A percentile compares a stretch with the other conserved stretches of the same genome.
These are phyloP conservation scores for Boletus reticulatus DNA, from an alignment of 768 basidiomycete genomes.

Conservation along the genomic window DNA sequence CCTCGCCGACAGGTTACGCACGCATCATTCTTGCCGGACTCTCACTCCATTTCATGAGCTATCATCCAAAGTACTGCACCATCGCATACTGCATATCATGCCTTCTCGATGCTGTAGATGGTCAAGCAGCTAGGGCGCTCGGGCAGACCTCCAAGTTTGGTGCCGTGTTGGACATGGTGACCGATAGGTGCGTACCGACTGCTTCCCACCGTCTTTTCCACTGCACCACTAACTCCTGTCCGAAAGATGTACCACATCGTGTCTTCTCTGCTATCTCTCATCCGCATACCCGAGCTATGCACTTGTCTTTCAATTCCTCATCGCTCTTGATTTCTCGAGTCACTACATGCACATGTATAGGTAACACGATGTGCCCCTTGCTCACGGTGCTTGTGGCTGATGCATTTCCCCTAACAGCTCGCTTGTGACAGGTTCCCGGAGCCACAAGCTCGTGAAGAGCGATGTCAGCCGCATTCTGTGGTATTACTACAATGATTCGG, in stretches of 20 bases:
- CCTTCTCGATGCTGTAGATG: slow-evolving; percentile 93
- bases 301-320: slow-evolving; percentile 89
- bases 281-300: slow-evolving; percentile 86
- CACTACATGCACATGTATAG: slow-evolving; percentile 99
- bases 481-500: slow-evolving; percentile 92
- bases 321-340: slow-evolving; percentile 94
- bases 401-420: slow-evolving; percentile 53
- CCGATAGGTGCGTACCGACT: slow-evolving; percentile 70
- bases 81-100: slow-evolving; percentile 87
- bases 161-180: slow-evolving; percentile 98
- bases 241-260: slow-evolving; percentile 92
- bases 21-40: slow-evolving; percentile 89
- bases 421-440: slow-evolving; percentile 88
- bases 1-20: slow-evolving; percentile 64
- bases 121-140: slow-evolving; percentile 83
- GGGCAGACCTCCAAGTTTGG: slow-evolving; percentile 96
- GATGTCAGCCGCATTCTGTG: slow-evolving; percentile 91
- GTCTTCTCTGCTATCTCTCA: slow-evolving; percentile 90
- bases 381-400: slow-evolving; percentile 1
- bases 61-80: slow-evolving; percentile 91
- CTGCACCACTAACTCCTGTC: neutral
- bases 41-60: slow-evolving; percentile 90
- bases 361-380: slow-evolving; percentile 37
- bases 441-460: slow-evolving; percentile 90
- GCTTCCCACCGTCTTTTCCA: neutral